Base-by-base conservation (phyloP, 129 eudicot genomes). In the Saposhnikovia divaricata region DNA sequence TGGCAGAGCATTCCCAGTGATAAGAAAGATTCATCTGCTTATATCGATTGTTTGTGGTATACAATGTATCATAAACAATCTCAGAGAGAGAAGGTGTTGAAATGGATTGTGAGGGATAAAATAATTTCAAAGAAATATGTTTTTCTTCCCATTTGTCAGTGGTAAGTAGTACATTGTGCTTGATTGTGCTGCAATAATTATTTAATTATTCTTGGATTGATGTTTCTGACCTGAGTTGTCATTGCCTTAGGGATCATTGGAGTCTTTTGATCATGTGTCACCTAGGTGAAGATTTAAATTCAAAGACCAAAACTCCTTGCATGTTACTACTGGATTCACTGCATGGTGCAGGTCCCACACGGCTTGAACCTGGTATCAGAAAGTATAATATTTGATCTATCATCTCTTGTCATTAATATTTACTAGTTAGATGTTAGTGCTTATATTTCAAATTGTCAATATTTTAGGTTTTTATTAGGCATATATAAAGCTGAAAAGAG, bases 291-390 rank as follows among this genome's bases (percentile, higher is more conserved):
- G 80, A 83, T 73, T 66, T 82, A 69, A 71, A 79, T 11, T 83
- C 94, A 48, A 77, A 84, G 71, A 34, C 69, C 38, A 85, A 50
- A 39, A 84, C 86, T 82, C 95, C 93, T 34, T 91, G 98, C 89
- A 89, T 91, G 82, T 68, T 93, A 77, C 82, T 91, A 80, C 85
- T 93, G 86, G 97, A 93, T 81, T 91, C 98, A 21, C 77, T 93
- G 46, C 89, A 85, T 57, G 82, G 37, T 48, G 76, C 88, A 53
- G 85, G 82, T 25, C 87, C 96, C 13, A 82, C 14, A 80, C 85
- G 84, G 57, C 86, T 90, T 55, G 91, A 90, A 80, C 93, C 89
- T 73, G 71, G 37, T 47, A 87, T 90, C 73, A 86, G 89, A 82
- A 90, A 89, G 97, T 90, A 88, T 34, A 55, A 5, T 59, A 71